A percentile compares a stretch with the other conserved stretches of the same genome.
These are phyloP conservation scores for Chaetomiaceae sp. DNA, from an alignment of 2,329 filamentous ascomycete species.

Conservation along the genomic window DNA sequence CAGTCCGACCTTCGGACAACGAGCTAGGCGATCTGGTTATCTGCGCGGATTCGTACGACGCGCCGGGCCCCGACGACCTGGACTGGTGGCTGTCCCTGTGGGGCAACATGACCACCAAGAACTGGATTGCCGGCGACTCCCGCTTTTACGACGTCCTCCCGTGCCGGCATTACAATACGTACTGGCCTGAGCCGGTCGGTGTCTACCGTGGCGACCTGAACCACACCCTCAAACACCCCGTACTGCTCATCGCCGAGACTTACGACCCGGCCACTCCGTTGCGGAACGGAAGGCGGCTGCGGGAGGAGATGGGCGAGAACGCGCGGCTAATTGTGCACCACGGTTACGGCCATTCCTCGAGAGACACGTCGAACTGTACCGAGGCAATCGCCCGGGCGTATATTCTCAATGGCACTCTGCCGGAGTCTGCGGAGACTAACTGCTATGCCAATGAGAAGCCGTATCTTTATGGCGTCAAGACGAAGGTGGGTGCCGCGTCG, in stretches of 20 bases:
- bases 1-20: conserved; percentile 29
- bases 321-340: conserved; percentile 44
- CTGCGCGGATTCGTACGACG: conserved; percentile 42
- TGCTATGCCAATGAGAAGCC: conserved; percentile 45
- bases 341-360: conserved; percentile 43
- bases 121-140: conserved; percentile 43
- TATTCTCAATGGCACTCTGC: conserved; percentile 37
- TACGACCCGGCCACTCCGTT: conserved; percentile 47
- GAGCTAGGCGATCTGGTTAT: conserved; percentile 39
- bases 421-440: conserved; percentile 36
- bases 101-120: conserved; percentile 40
- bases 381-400: conserved; percentile 35
- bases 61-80: conserved; percentile 34
- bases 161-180: conserved; percentile 39
- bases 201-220: conserved; percentile 43
- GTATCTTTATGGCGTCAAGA: conserved; percentile 35
- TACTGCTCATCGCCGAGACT: conserved; percentile 43
- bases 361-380: conserved; percentile 41
- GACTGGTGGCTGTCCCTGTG: conserved; percentile 42
- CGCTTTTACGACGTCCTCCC: conserved; percentile 40
- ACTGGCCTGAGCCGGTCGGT: conserved; percentile 41
- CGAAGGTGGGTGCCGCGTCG: neutral
- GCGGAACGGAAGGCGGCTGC: conserved; percentile 40
- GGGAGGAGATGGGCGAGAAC: conserved; percentile 41
- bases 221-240: conserved; percentile 36